These are phyloP conservation scores for Aspergillus sp. DNA, from an alignment of 2,329 filamentous ascomycete species.

Conservation along the genomic window DNA sequence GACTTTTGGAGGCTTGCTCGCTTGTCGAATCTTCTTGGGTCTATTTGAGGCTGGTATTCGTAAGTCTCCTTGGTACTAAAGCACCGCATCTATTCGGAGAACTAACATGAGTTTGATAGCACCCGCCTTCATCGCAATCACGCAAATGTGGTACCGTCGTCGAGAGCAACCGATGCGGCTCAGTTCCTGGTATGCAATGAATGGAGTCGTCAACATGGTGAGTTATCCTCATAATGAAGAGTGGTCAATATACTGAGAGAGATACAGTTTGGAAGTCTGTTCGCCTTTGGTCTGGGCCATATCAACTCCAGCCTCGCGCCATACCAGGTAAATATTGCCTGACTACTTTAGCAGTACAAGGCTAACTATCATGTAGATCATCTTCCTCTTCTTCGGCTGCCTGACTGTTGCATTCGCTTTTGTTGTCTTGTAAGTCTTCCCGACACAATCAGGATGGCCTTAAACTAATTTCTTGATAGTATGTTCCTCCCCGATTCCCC, in stretches of 20 bases:
- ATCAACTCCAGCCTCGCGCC: slow-evolving; percentile 52
- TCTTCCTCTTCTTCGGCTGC: slow-evolving; percentile 45
- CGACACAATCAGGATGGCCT: not conserved
- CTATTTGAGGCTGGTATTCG: slow-evolving; percentile 57
- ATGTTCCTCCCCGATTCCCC: slow-evolving; percentile 68
- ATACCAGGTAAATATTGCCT: slow-evolving; percentile 52
- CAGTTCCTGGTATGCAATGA: slow-evolving; percentile 60
- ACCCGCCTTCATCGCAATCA: slow-evolving; percentile 58
- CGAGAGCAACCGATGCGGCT: slow-evolving; percentile 57
- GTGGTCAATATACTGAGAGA: not conserved
- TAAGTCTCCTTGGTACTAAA: slow-evolving; percentile 19
- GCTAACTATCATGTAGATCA: slow-evolving; percentile 29
- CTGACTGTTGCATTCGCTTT: slow-evolving; percentile 58
- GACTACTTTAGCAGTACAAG: not conserved
- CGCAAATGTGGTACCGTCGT: slow-evolving; percentile 60
- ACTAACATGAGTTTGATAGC: slow-evolving; percentile 34
- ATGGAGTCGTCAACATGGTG: slow-evolving; percentile 59
- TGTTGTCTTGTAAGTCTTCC: slow-evolving; percentile 49
- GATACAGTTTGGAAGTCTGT: slow-evolving; percentile 53
- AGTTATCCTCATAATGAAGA: not conserved
- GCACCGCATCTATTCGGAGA: not conserved
- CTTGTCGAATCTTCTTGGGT: slow-evolving; percentile 60
- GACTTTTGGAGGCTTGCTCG: slow-evolving; percentile 56
- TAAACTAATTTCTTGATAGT: slow-evolving; percentile 16
- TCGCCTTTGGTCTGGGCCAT: slow-evolving; percentile 58